Conservation (phyloP, 805 yeast genomes). For the Monosporozyma aerobia region DNA sequence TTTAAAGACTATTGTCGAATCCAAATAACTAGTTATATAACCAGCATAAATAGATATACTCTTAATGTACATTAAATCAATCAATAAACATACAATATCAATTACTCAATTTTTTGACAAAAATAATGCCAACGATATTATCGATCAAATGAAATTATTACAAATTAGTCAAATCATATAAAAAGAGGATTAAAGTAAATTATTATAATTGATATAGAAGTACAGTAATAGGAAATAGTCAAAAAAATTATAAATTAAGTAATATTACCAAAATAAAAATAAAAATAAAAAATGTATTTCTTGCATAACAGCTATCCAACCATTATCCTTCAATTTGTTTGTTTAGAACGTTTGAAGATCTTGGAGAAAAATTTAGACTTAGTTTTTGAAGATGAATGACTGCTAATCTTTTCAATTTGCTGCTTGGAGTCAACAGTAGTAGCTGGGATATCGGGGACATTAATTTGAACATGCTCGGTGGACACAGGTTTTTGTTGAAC, state of each 20-base stretch:
- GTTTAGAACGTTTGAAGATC: conserved; percentile 9
- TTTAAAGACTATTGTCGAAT: conserved; percentile 27
- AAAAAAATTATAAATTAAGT: background rate
- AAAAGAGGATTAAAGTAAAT: background rate
- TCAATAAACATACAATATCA: background rate
- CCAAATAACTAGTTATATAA: conserved; percentile 7
- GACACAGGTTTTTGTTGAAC: background rate
- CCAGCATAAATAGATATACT: background rate
- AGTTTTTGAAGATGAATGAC: background rate
- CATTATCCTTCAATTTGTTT: background rate
- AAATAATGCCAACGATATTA: background rate
- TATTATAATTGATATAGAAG: background rate
- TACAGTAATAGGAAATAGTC: background rate
- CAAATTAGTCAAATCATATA: background rate
- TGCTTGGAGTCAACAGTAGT: background rate
- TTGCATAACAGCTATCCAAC: background rate
- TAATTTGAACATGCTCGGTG: background rate
- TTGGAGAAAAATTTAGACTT: conserved; percentile 7
- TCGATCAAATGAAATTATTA: background rate
- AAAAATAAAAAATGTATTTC: background rate
- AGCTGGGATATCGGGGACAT: background rate
- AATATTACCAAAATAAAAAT: background rate
- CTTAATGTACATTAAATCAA: background rate
- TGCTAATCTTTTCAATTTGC: background rate
- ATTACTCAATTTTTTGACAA: background rate